Evolutionary conservation across 495 filamentous ascomycete species (phyloP).

Genomic region (Annulohypoxylon stygium): DNA sequence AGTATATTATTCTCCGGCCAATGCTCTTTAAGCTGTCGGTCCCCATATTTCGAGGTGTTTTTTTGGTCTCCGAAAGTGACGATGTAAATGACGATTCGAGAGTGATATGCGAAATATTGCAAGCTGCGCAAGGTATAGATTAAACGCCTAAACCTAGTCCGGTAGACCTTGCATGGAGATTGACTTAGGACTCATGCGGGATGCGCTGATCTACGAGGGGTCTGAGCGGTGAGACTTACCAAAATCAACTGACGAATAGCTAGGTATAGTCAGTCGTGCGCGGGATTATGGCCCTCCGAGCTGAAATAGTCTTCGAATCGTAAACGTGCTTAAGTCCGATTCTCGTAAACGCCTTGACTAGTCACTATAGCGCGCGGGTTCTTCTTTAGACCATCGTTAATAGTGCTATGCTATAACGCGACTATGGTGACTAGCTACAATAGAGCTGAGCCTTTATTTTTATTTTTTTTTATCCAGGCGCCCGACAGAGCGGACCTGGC

Average conservation of each 20-base stretch:
- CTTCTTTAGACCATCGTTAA: constrained; percentile 1
- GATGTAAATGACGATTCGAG: not conserved
- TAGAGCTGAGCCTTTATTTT: not conserved
- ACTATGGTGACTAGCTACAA: constrained; percentile 11
- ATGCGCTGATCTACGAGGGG: constrained; percentile 27
- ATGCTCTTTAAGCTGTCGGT: constrained; percentile 5
- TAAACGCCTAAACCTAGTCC: not conserved
- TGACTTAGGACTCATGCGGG: constrained; percentile 26
- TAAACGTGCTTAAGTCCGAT: not conserved
- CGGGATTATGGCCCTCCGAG: not conserved
- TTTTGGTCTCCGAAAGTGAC: not conserved
- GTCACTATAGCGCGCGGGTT: constrained; percentile 6
- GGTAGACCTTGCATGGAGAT: constrained; percentile 21
- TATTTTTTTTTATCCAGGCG: not conserved
- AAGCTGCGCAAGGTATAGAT: not conserved
- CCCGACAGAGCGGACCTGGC: constrained; percentile 8
- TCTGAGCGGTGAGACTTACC: constrained; percentile 24
- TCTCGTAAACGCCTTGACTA: not conserved
- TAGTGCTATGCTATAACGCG: constrained; percentile 1
- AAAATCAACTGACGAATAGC: not conserved
- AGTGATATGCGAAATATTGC: constrained; percentile 22
- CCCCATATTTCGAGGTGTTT: not conserved
- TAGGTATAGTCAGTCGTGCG: not conserved
- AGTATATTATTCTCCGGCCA: constrained; percentile 28
- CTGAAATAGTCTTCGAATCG: constrained; percentile 5